phyloP scores from a whole-genome alignment of 2,329 filamentous ascomycete species.

The Bipolaris victoriae region DNA sequence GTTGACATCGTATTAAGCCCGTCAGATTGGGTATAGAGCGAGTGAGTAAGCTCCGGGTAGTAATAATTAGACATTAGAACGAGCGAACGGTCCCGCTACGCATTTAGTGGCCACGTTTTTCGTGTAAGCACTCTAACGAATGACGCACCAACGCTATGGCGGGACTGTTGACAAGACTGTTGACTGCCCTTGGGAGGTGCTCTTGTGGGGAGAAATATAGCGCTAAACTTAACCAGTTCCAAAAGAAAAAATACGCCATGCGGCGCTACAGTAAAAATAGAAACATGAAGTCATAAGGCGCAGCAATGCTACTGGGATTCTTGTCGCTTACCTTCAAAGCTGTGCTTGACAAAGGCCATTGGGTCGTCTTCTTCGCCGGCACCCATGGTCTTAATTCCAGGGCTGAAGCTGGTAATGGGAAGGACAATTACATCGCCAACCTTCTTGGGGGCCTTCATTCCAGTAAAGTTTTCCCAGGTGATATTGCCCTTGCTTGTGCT shows the following conservation, averaged over 20 bases:
- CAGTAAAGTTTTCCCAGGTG: constrained; percentile 86
- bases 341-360: constrained; percentile 97
- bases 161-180: no score
- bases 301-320: neutral
- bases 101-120: constrained; percentile 1
- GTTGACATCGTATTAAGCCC: neutral
- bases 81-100: constrained; percentile 14
- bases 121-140: no score
- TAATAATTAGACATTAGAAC: neutral
- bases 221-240: neutral
- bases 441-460: constrained; percentile 80
- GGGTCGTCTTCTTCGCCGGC: constrained; percentile 86
- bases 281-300: neutral
- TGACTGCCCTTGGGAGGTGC: no score
- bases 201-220: no score
- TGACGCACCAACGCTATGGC: neutral
- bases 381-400: constrained; percentile 91
- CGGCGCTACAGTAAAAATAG: neutral
- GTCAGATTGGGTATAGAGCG: neutral
- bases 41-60: neutral
- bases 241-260: neutral
- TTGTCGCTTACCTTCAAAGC: constrained; percentile 80
- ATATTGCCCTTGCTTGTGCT: constrained; percentile 72
- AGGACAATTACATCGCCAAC: constrained; percentile 92
- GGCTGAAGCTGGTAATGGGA: constrained; percentile 96